Conservation (phyloP, 441 rosid genomes). For the Eruca vesicaria region DNA sequence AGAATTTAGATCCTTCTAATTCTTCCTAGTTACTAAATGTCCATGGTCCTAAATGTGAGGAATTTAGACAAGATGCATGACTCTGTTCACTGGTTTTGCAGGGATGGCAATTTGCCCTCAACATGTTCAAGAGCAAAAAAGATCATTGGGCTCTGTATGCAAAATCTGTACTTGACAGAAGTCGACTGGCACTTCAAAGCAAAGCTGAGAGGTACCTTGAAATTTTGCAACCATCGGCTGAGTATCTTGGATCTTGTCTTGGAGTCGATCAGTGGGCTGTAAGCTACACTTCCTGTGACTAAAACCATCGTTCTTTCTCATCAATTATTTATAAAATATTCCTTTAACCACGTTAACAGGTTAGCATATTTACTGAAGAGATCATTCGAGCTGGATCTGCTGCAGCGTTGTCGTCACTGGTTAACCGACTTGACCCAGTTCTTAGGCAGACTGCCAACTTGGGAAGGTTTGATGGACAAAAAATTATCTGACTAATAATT, state of each 20-base stretch:
- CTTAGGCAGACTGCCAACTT: slow-evolving; percentile 91
- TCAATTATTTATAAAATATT: background rate
- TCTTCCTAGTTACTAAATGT: slow-evolving; percentile 1
- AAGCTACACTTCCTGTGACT: slow-evolving; percentile 40
- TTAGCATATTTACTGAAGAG: slow-evolving; percentile 92
- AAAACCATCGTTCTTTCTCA: slow-evolving; percentile 6
- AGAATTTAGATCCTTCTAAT: background rate
- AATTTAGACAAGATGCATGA: slow-evolving; percentile 10
- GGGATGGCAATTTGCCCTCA: slow-evolving; percentile 85
- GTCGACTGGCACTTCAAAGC: slow-evolving; percentile 83
- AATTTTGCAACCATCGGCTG: slow-evolving; percentile 94
- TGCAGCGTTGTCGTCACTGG: slow-evolving; percentile 78
- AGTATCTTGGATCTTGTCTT: slow-evolving; percentile 89
- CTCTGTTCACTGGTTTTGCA: slow-evolving; percentile 33
- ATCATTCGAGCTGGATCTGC: slow-evolving; percentile 98
- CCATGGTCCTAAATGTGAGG: background rate
- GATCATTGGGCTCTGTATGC: slow-evolving; percentile 90
- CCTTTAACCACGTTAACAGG: slow-evolving; percentile 44
- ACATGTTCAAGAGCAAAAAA: slow-evolving; percentile 59
- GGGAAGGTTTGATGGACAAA: slow-evolving; percentile 68
- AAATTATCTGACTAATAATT: slow-evolving; percentile 10
- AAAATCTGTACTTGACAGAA: slow-evolving; percentile 95
- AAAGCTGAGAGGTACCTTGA: slow-evolving; percentile 89
- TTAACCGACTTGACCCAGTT: slow-evolving; percentile 96
- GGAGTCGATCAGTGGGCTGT: slow-evolving; percentile 90